phyloP scores from a whole-genome alignment of 805 yeast genomes.

The Spathaspora passalidarum region DNA sequence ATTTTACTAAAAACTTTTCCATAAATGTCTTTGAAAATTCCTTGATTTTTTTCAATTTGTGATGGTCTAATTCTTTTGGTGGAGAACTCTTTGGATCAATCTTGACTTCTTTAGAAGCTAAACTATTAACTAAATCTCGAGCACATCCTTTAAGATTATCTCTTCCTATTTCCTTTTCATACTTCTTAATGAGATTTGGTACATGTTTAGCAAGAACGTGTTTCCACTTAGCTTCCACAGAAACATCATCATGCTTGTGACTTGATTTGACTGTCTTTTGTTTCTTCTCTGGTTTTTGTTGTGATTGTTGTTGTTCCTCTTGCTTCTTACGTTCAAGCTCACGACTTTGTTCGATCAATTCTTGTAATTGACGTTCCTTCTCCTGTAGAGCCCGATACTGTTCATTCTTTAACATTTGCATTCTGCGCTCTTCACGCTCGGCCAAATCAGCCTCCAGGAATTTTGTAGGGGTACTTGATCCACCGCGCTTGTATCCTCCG shows the following conservation, averaged over 20 bases:
- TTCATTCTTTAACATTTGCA: conserved; percentile 29
- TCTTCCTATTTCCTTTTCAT: conserved; percentile 64
- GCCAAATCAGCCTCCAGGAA: conserved; percentile 21
- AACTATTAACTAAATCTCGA: conserved; percentile 65
- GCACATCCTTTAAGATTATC: conserved; percentile 77
- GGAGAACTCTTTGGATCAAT: conserved; percentile 41
- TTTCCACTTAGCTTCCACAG: conserved; percentile 37
- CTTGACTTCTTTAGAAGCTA: conserved; percentile 67
- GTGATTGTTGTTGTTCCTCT: conserved; percentile 3
- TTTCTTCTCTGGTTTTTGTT: conserved; percentile 6
- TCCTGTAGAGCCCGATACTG: conserved; percentile 31
- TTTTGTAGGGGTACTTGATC: not conserved
- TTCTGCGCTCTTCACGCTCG: conserved; percentile 31
- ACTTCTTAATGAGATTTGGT: conserved; percentile 72
- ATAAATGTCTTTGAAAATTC: conserved; percentile 60
- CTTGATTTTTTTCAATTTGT: conserved; percentile 67
- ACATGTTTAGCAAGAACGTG: conserved; percentile 64
- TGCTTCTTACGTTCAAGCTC: conserved; percentile 9
- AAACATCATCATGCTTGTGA: not conserved
- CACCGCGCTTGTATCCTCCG: not conserved
- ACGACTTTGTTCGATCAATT: conserved; percentile 32
- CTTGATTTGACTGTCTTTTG: conserved; percentile 2
- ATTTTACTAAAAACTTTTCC: conserved; percentile 59
- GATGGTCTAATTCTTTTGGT: conserved; percentile 57
- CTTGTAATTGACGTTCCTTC: conserved; percentile 34